Evolutionary conservation across 139 green algal genomes (phyloP), one percentile per base, ranked within the genome.

Genomic region (Chlorella sp.): DNA sequence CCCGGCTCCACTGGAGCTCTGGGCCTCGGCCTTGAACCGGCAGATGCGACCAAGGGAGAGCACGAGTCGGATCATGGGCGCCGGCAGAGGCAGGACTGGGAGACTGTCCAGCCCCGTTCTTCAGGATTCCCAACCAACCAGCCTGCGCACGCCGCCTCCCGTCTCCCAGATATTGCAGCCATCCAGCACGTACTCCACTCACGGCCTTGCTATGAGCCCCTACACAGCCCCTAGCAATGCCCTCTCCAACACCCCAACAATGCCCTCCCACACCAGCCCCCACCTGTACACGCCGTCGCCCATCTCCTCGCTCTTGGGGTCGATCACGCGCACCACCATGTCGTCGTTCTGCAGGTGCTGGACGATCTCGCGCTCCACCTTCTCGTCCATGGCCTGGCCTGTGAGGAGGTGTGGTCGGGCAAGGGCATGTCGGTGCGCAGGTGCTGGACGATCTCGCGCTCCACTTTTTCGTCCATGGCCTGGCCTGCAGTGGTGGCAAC

Each of bases 271-370:
- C 36, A 46, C 2, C 36, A 46, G 13, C 28, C 32, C 76, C 30
- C 54, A 87, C 80, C 83, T 64, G 88, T 90, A 97, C 46, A 95
- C 88, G 44, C 91, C 89, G 14, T 95, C 91, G 0, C 95, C 96
- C 17, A 98, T 90, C 87, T 98, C 95, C 86, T 98, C 96, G 60
- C 83, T 95, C 90, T 96, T 98, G 51, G 92, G 91, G 89, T 97
- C 94, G 68, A 93, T 89, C 30, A 98, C 92, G 26, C 88, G 86
- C 70, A 90, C 80, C 46, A 98, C 85, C 40, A 93, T 85, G 34
- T 64, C 60, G 62, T 94, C 90, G 16, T 54, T 36, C 41, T 75
- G 46, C 54, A 94, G 75, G 83, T 92, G 89, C 3, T 81, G 40
- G 54, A 92, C 36, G 30, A 94, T 87, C 38, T 43, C 32, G 87